phyloP scores from a whole-genome alignment of 2,329 filamentous ascomycete species.

The Cercospora beticola region DNA sequence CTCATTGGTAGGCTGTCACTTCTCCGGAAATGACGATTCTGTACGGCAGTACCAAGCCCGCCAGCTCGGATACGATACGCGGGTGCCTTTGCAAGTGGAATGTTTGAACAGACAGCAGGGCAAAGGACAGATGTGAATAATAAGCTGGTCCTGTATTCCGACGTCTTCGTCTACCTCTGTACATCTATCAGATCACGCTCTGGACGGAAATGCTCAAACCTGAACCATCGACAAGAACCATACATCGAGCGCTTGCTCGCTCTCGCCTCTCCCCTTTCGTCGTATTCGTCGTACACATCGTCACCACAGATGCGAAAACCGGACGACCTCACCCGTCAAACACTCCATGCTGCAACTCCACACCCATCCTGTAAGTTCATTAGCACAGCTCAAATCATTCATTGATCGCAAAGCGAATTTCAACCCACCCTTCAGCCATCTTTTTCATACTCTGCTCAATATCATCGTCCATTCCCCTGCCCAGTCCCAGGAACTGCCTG shows the following conservation, averaged over 20 bases:
- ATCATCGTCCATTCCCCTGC: slow-evolving; percentile 89
- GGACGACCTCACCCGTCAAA: slow-evolving; percentile 68
- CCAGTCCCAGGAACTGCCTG: slow-evolving; percentile 71
- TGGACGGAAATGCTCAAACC: neutral
- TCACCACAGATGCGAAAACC: neutral
- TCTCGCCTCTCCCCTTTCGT: neutral
- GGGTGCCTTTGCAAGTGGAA: neutral
- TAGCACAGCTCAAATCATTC: slow-evolving; percentile 10
- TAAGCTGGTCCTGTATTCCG: neutral
- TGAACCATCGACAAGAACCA: neutral
- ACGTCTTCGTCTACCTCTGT: neutral
- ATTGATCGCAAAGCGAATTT: neutral
- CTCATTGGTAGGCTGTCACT: neutral
- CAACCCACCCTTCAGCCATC: slow-evolving; percentile 64
- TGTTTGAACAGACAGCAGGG: neutral
- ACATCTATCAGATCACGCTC: neutral
- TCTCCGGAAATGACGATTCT: neutral
- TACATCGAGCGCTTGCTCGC: neutral
- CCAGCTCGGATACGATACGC: neutral
- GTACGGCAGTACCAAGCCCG: neutral
- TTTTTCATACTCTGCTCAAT: slow-evolving; percentile 83
- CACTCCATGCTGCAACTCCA: slow-evolving; percentile 83
- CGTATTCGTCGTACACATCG: neutral
- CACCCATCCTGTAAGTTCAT: slow-evolving; percentile 65
- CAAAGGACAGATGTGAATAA: neutral